Evolutionary conservation across 1,284 basidiomycete genomes (phyloP).

Genomic region (Ustilago curta): DNA sequence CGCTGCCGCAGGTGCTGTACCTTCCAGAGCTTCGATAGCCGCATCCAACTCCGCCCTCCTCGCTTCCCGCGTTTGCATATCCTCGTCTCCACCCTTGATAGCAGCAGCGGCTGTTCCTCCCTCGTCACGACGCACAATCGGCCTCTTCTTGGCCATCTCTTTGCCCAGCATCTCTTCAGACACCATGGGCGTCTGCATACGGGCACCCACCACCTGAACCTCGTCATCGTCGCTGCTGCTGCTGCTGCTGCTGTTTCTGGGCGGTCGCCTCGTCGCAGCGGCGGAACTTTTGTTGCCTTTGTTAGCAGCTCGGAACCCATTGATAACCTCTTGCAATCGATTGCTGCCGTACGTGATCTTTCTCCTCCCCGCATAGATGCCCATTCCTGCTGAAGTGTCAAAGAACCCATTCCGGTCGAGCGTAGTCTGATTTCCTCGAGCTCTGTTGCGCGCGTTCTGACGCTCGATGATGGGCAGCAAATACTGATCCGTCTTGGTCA

Average conservation of each 20-base stretch:
- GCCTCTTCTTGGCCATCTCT: slow-evolving; percentile 52
- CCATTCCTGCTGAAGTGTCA: slow-evolving; percentile 72
- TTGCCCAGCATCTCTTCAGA: slow-evolving; percentile 58
- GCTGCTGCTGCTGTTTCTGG: slow-evolving; percentile 6
- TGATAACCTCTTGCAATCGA: slow-evolving; percentile 88
- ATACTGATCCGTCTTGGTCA: slow-evolving; percentile 88
- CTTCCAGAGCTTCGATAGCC: slow-evolving; percentile 47
- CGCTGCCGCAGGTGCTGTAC: slow-evolving; percentile 5
- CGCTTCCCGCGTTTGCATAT: slow-evolving; percentile 5
- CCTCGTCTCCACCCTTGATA: neutral
- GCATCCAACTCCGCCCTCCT: slow-evolving; percentile 42
- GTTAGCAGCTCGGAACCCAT: slow-evolving; percentile 74
- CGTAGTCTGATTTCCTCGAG: slow-evolving; percentile 72
- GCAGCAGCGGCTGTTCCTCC: neutral
- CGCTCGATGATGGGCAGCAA: slow-evolving; percentile 89
- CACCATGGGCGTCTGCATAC: slow-evolving; percentile 34
- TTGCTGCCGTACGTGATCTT: slow-evolving; percentile 85
- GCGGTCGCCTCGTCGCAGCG: slow-evolving; percentile 1
- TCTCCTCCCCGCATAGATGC: slow-evolving; percentile 79
- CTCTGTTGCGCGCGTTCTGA: slow-evolving; percentile 69
- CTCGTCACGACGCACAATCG: slow-evolving; percentile 48
- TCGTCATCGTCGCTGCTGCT: slow-evolving; percentile 18
- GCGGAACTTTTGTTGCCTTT: slow-evolving; percentile 1
- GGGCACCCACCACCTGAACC: slow-evolving; percentile 37
- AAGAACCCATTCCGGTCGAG: slow-evolving; percentile 73